phyloP scores from a whole-genome alignment of 768 basidiomycete genomes.

The Boletus sensibilis region DNA sequence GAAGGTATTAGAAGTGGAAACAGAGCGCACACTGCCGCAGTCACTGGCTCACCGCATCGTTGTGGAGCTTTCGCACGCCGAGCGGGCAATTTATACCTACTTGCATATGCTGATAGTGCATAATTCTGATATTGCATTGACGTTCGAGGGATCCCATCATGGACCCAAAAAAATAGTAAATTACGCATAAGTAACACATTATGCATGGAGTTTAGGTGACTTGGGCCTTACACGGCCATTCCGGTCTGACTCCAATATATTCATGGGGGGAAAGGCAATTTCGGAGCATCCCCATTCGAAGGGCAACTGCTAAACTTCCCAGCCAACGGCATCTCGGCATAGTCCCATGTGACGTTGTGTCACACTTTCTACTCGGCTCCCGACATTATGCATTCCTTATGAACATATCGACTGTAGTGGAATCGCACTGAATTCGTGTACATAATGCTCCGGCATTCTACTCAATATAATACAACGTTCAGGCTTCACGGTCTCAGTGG shows the following conservation, averaged over 20 bases:
- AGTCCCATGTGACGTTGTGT: too few species aligned
- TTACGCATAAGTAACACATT: neutral
- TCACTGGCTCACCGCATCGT: neutral
- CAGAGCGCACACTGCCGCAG: neutral
- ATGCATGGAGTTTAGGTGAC: too few species aligned
- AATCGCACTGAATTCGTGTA: neutral
- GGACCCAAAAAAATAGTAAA: neutral
- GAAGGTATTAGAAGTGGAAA: neutral
- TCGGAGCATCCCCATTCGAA: too few species aligned
- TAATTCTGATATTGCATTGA: too few species aligned
- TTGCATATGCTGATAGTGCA: neutral
- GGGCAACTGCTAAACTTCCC: too few species aligned
- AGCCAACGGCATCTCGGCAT: too few species aligned
- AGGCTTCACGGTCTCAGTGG: neutral
- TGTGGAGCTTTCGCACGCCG: conserved; percentile 21
- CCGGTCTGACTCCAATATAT: too few species aligned
- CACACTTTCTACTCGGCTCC: neutral
- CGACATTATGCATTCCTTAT: too few species aligned
- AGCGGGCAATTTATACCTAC: neutral
- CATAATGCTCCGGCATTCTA: neutral
- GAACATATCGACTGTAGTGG: neutral
- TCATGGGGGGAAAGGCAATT: too few species aligned
- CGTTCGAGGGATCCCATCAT: too few species aligned
- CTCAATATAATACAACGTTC: neutral
- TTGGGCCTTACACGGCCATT: too few species aligned